Percentiles rank a stretch among this genome's conserved stretches.
phyloP scores from a whole-genome alignment of 345 rosid genomes.

The Orychophragmus violaceus region DNA sequence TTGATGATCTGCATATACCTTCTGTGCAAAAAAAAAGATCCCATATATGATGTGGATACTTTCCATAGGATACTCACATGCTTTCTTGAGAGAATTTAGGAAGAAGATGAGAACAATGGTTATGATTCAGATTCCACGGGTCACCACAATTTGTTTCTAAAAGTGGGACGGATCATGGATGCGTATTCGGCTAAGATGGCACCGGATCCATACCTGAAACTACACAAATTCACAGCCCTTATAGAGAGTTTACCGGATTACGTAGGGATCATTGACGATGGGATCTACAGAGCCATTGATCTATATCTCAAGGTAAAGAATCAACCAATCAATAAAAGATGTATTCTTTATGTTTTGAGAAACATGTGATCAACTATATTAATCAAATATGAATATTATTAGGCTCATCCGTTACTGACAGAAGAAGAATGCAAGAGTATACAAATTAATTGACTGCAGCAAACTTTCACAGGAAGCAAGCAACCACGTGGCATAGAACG shows the following conservation, averaged over 20 bases:
- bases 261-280: constrained; percentile 74
- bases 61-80: constrained; percentile 56
- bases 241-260: constrained; percentile 67
- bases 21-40: constrained; percentile 51
- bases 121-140: constrained; percentile 35
- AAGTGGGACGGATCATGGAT: constrained; percentile 77
- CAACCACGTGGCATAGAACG: constrained; percentile 31
- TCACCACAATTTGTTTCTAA: constrained; percentile 53
- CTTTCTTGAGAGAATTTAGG: constrained; percentile 58
- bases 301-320: constrained; percentile 76
- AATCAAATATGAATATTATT: not conserved
- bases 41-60: constrained; percentile 66
- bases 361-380: not conserved
- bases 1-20: constrained; percentile 80
- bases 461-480: constrained; percentile 29
- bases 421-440: constrained; percentile 57
- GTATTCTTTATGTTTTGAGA: not conserved
- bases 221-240: constrained; percentile 62
- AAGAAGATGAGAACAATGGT: constrained; percentile 39
- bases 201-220: constrained; percentile 63
- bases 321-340: not conserved
- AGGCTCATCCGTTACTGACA: constrained; percentile 61
- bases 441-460: constrained; percentile 61
- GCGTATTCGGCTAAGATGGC: constrained; percentile 80
- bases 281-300: constrained; percentile 72